Evolutionary conservation across 257 asterid genomes (phyloP), one percentile per base, ranked within the genome.

Genomic region (Cruciata laevipes): DNA sequence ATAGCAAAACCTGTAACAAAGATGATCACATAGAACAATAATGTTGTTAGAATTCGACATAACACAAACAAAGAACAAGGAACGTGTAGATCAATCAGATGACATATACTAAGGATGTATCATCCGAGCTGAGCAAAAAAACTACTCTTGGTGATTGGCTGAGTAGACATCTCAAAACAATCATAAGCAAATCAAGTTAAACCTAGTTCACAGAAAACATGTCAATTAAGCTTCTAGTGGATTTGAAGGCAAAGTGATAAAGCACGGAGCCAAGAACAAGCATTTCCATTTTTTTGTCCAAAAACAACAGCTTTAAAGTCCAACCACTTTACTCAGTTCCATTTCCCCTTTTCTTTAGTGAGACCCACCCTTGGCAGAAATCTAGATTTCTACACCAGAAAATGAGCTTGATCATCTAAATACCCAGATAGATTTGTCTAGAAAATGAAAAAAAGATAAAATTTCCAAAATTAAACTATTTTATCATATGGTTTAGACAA

Each of bases 1-100:
- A 93, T 93, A 63, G 90, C 78, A 75, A 93, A 93, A 73, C 97
- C 97, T 93, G 91, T 82, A 78, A 75, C 18, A 25, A 42, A 33
- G 42, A 23, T 35, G 21, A 61, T 71, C 18, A 72, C 47, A 68
- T 24, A 17, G 68, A 38, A 66, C 60, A 69, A 61, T 33, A 25
- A 2, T 35, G 66, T 35, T 44, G 31, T 18, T 49, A 42, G 42
- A 52, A 61, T 61, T 31, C 32, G 7, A 32, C 44, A 24, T 24
- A 17, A 27, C 11, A 18, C 30, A 2, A 11, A 21, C 3, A n/a
- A 40, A 23, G 2, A 40, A 42, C 10, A 33, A 20, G 11, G 37
- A 63, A 63, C 40, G 14, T 6, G 4, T 63, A 35, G 23, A 42
- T 63, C 16, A 3, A 51, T 69, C 7, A 25, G 24, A 58, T 14